Percentiles rank a stretch among this genome's conserved stretches.
Evolutionary conservation across 768 basidiomycete genomes (phyloP).

Genomic region (Boletus reticuloceps): DNA sequence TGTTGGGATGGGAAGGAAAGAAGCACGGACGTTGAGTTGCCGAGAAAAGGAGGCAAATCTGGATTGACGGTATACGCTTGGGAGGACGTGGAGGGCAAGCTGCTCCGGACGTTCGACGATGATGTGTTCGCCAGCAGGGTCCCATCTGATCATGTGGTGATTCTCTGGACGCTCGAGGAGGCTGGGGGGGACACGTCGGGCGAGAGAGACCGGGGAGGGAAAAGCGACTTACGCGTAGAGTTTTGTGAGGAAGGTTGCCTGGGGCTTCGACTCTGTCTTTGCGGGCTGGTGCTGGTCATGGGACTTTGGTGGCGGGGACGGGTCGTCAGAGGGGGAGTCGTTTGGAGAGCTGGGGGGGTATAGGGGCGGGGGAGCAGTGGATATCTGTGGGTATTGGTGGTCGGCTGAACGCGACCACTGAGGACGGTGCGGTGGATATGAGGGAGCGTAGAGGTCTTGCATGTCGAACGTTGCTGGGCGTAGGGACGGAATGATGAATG

Average conservation of each 20-base stretch:
- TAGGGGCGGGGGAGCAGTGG: conserved; percentile 31
- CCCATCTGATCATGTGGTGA: conserved; percentile 97
- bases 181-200: conserved; percentile 39
- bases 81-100: conserved; percentile 90
- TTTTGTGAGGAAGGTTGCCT: conserved; percentile 96
- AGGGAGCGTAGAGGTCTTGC: conserved; percentile 48
- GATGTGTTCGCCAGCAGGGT: conserved; percentile 89
- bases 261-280: conserved; percentile 77
- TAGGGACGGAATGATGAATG: conserved; percentile 38
- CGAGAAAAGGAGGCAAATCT: conserved; percentile 96
- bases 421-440: conserved; percentile 37
- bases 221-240: conserved; percentile 79
- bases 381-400: conserved; percentile 35
- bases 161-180: conserved; percentile 90
- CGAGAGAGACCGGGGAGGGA: conserved; percentile 8
- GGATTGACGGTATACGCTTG: conserved; percentile 93
- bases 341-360: conserved; percentile 36
- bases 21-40: conserved; percentile 84
- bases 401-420: conserved; percentile 33
- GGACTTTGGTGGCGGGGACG: conserved; percentile 38
- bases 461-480: conserved; percentile 41
- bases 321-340: conserved; percentile 46
- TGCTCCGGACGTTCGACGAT: conserved; percentile 94
- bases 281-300: conserved; percentile 48
- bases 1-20: conserved; percentile 27